A percentile compares a stretch with the other conserved stretches of the same genome.
phyloP scores from a whole-genome alignment of 352 stramenopile species.

The Phytophthora sp. region DNA sequence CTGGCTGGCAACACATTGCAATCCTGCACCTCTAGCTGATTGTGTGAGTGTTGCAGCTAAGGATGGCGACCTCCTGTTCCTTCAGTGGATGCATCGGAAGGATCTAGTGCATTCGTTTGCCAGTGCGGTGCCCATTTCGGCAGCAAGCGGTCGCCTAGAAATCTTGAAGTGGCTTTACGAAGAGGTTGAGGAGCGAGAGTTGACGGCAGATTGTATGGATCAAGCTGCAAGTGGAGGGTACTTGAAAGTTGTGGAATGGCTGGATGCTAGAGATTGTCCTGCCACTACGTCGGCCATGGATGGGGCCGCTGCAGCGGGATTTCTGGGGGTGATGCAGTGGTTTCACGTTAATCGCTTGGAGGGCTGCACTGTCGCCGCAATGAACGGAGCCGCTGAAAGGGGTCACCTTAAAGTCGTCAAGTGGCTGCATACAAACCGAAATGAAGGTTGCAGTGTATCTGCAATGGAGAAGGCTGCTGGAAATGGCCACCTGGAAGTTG shows the following conservation, averaged over 20 bases:
- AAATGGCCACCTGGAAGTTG: slow-evolving; percentile 28
- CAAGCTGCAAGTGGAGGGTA: slow-evolving; percentile 23
- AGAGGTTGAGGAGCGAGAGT: slow-evolving; percentile 4
- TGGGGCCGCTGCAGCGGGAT: slow-evolving; percentile 16
- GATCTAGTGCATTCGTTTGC: not conserved
- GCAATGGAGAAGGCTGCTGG: slow-evolving; percentile 32
- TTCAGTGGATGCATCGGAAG: slow-evolving; percentile 14
- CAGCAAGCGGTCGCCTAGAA: slow-evolving; percentile 7
- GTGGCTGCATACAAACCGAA: slow-evolving; percentile 17
- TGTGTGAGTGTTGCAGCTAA: slow-evolving; percentile 15
- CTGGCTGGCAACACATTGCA: slow-evolving; percentile 11
- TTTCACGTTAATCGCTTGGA: slow-evolving; percentile 16
- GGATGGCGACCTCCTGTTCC: slow-evolving; percentile 18
- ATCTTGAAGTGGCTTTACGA: slow-evolving; percentile 21
- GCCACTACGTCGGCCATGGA: slow-evolving; percentile 23
- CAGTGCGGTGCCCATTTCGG: not conserved
- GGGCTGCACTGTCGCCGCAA: slow-evolving; percentile 17
- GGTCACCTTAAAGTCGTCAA: slow-evolving; percentile 17
- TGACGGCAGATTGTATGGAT: slow-evolving; percentile 20
- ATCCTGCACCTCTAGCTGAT: not conserved
- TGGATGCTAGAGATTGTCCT: slow-evolving; percentile 10
- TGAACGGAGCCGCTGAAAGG: slow-evolving; percentile 29
- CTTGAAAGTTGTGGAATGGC: slow-evolving; percentile 25
- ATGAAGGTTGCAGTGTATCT: slow-evolving; percentile 21
- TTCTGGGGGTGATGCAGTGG: slow-evolving; percentile 19